Conservation (phyloP, 495 filamentous ascomycete genomes). For the Rhypophila decipiens region DNA sequence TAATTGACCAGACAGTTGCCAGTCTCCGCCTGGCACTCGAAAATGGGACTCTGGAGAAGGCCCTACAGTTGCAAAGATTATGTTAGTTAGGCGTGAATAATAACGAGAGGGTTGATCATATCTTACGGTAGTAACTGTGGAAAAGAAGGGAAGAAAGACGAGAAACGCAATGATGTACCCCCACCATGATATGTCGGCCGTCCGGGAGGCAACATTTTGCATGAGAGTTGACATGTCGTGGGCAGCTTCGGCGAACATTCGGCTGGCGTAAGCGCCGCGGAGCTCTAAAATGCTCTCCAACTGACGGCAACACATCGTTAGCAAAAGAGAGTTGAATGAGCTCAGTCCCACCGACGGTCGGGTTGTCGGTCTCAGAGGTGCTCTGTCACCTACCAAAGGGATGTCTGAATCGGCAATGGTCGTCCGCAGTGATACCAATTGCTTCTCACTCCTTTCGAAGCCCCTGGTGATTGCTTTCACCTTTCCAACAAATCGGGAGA, state of each 20-base stretch:
- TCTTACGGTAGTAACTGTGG: too few relatives aligned
- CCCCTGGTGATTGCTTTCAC: slow-evolving; percentile 4
- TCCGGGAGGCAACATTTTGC: slow-evolving; percentile 7
- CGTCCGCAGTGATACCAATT: slow-evolving; percentile 4
- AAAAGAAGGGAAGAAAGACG: too few relatives aligned
- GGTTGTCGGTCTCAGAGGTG: too few relatives aligned
- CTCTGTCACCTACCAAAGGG: slow-evolving; percentile 12
- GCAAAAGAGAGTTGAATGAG: not conserved
- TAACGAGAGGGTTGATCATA: too few relatives aligned
- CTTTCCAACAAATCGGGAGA: slow-evolving; percentile 4
- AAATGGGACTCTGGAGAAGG: too few relatives aligned
- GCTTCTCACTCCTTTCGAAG: slow-evolving; percentile 8
- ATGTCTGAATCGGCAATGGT: slow-evolving; percentile 13
- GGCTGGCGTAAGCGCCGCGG: not conserved
- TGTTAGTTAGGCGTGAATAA: too few relatives aligned
- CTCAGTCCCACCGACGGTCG: not conserved
- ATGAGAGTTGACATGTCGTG: slow-evolving; percentile 1
- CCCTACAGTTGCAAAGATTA: too few relatives aligned
- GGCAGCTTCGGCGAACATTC: slow-evolving; percentile 2
- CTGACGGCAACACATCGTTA: not conserved
- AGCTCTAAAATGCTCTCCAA: slow-evolving; percentile 2
- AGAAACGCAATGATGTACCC: too few relatives aligned
- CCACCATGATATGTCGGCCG: slow-evolving; percentile 21
- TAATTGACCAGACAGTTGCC: too few relatives aligned
- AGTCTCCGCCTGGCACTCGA: too few relatives aligned